A percentile compares a stretch with the other conserved stretches of the same genome.
Conservation (phyloP, 2,329 filamentous ascomycete species). For the Diaporthe helianthi region DNA sequence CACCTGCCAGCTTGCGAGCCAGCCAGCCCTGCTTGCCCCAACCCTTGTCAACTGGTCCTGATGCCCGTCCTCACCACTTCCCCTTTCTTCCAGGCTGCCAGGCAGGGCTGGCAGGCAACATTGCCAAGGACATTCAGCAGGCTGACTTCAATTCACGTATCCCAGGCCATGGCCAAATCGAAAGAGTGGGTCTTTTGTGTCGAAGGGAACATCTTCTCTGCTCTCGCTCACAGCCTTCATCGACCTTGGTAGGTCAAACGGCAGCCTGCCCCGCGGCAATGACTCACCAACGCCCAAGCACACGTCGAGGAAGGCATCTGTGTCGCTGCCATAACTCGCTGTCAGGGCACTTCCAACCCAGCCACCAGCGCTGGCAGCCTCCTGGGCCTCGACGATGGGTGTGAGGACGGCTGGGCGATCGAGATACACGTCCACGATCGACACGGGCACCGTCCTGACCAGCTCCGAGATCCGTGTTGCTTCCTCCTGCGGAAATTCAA, state of each 20-base stretch:
- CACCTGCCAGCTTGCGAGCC: neutral
- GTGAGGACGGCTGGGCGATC: constrained; percentile 52
- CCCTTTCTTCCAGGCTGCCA: neutral
- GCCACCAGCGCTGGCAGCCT: neutral
- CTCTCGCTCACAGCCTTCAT: constrained; percentile 47
- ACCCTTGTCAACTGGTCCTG: neutral
- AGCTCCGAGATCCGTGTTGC: constrained; percentile 44
- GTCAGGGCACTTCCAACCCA: constrained; percentile 45
- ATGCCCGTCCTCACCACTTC: neutral
- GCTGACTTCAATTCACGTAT: constrained; percentile 26
- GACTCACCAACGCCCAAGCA: constrained; percentile 45
- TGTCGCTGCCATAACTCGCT: constrained; percentile 48
- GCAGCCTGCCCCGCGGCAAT: constrained; percentile 49
- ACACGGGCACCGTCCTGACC: constrained; percentile 48
- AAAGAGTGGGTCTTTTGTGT: constrained; percentile 39
- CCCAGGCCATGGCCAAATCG: constrained; percentile 38
- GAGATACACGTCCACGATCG: constrained; percentile 53
- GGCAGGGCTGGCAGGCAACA: neutral
- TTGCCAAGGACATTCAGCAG: neutral
- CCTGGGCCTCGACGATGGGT: constrained; percentile 46
- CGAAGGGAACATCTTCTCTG: constrained; percentile 40
- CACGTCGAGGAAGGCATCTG: constrained; percentile 53
- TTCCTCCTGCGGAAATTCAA: constrained; percentile 50
- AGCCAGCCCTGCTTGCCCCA: too few species aligned
- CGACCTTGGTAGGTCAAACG: constrained; percentile 53